These are phyloP conservation scores for Ophiostoma angusticollis DNA, from an alignment of 2,329 filamentous ascomycete genomes.

Conservation along the genomic window DNA sequence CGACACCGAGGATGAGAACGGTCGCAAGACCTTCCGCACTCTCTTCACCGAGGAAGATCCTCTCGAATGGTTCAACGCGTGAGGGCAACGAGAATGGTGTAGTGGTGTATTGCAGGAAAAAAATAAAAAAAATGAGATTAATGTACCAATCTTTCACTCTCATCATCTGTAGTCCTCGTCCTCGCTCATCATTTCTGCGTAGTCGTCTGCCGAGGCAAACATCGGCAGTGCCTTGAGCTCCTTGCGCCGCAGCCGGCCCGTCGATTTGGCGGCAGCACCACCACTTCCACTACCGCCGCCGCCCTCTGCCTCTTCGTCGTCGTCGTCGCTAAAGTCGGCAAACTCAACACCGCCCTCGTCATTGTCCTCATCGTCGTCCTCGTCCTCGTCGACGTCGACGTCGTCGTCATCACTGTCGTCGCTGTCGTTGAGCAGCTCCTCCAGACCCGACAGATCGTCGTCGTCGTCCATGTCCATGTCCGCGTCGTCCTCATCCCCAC, in stretches of 20 bases:
- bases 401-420: slow-evolving; percentile 25
- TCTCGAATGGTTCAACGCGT: slow-evolving; percentile 43
- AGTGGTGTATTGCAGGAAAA: neutral
- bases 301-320: slow-evolving; percentile 24
- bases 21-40: slow-evolving; percentile 30
- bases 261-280: no score
- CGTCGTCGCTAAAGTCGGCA: slow-evolving; percentile 29
- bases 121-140: neutral
- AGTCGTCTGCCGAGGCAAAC: slow-evolving; percentile 90
- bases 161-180: slow-evolving; percentile 25
- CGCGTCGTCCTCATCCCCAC: slow-evolving; percentile 38
- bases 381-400: slow-evolving; percentile 23
- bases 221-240: slow-evolving; percentile 81
- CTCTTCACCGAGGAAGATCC: slow-evolving; percentile 33
- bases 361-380: slow-evolving; percentile 26
- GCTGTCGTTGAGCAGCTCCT: slow-evolving; percentile 19
- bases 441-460: slow-evolving; percentile 16
- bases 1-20: slow-evolving; percentile 25
- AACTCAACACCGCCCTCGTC: slow-evolving; percentile 22
- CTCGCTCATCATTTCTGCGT: slow-evolving; percentile 68
- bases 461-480: slow-evolving; percentile 32
- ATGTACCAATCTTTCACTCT: neutral
- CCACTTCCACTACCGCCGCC: no score
- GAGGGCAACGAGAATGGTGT: slow-evolving; percentile 1
- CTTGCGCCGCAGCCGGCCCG: slow-evolving; percentile 54